Percentiles rank a stretch among this genome's conserved stretches.
Conservation (phyloP, 805 yeast genomes). For the Metschnikowia vanudenii region DNA sequence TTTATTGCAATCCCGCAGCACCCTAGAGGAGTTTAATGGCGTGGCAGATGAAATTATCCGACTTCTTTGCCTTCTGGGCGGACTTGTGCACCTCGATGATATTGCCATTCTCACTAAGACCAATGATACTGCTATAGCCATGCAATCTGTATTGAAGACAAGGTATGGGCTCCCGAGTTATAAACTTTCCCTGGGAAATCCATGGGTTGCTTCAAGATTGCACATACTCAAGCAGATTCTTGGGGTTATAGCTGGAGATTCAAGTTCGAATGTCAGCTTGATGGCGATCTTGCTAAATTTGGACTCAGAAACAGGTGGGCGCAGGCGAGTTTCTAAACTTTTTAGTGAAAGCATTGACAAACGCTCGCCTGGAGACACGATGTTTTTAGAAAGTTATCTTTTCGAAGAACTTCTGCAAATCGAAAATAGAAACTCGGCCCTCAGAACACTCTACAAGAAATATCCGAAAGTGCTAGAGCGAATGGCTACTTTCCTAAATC, state of each 20-base stretch:
- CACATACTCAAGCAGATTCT: constrained; percentile 16
- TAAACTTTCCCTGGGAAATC: constrained; percentile 17
- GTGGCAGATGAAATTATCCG: constrained; percentile 19
- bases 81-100: constrained; percentile 15
- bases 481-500: constrained; percentile 14
- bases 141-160: constrained; percentile 14
- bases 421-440: not conserved
- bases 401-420: constrained; percentile 10
- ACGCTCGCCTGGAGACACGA: constrained; percentile 1
- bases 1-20: constrained; percentile 5
- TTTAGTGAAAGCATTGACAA: constrained; percentile 22
- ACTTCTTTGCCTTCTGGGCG: constrained; percentile 21
- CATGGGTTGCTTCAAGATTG: constrained; percentile 16
- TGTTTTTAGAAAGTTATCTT: constrained; percentile 15
- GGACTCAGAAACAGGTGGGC: constrained; percentile 26
- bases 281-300: constrained; percentile 27
- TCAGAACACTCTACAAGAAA: constrained; percentile 12
- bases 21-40: constrained; percentile 5
- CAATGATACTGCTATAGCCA: constrained; percentile 15
- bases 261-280: constrained; percentile 34
- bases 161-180: constrained; percentile 13
- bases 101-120: constrained; percentile 19
- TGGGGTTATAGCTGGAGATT: constrained; percentile 24
- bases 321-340: constrained; percentile 26
- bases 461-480: constrained; percentile 9